Base-by-base conservation (phyloP, 257 asterid genomes). In the Ilex asprella region DNA sequence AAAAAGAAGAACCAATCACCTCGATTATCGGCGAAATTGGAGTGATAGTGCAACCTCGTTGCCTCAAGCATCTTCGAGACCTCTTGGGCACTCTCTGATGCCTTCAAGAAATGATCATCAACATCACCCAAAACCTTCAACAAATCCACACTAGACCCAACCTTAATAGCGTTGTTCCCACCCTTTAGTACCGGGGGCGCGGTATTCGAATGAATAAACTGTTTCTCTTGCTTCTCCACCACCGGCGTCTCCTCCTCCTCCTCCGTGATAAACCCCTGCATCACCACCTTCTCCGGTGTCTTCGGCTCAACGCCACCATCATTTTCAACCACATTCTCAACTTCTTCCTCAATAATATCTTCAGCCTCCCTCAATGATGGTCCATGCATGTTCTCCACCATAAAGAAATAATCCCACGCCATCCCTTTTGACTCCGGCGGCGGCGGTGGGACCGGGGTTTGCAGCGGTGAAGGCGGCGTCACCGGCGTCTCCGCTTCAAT, bases 11-110 rank as follows among this genome's bases (percentile, higher is more conserved):
- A 58, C 46, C 62, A 55, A 56, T 81, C 76, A 89, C 99, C 99
- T 86, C 88, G 84, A 81, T 87, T 85, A 80, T 92, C 97, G 0
- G 99, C 96, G 56, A 92, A 92, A 70, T 89, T 92, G 0, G 96
- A 86, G 78, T 92, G 99, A 67, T 89, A 92, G 78, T 92, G 99
- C 86, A 92, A 64, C 76, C 84, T 76, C 1, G 95, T 86, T 49
- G 99, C 99, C 84, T 92, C 99, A 30, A 92, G 86, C 96, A 83
- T 85, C 88, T 81, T 87, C 0, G 99, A 92, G 53, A 92, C 99
- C 81, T 77, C 94, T 69, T 89, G 95, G 0, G 97, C 87, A 72
- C 85, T 71, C 75, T 86, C 86, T 30, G 95, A 89, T 80, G 97
- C 94, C 77, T 82, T 79, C 30, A 92, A 82, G 73, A 92, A 92